Evolutionary conservation across 768 basidiomycete genomes (phyloP).

Genomic region (Mrakia gelida): DNA sequence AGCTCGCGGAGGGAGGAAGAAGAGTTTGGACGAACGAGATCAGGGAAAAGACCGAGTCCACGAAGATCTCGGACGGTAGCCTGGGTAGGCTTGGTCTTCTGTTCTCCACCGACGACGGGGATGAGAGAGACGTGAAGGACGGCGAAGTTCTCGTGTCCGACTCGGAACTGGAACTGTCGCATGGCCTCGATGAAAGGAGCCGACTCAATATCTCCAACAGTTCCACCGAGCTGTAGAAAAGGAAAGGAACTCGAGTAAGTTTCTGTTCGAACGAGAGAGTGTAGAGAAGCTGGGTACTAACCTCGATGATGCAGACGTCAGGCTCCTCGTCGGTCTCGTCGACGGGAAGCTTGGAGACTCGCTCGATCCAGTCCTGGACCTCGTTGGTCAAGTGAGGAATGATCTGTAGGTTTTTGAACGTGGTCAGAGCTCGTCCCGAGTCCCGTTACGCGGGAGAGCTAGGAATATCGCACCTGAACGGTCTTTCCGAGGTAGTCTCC

Average conservation of each 20-base stretch:
- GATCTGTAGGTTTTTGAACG: constrained; percentile 52
- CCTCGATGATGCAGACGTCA: constrained; percentile 97
- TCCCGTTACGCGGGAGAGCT: not conserved
- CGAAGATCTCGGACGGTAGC: constrained; percentile 90
- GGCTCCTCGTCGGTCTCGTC: constrained; percentile 90
- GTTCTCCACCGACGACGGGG: constrained; percentile 98
- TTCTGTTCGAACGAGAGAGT: not conserved
- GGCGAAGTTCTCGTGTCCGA: constrained; percentile 93
- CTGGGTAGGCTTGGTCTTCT: constrained; percentile 98
- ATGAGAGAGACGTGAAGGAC: constrained; percentile 95
- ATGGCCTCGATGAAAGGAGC: constrained; percentile 98
- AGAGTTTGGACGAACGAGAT: constrained; percentile 59
- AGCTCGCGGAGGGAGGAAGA: not conserved
- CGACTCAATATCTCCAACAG: constrained; percentile 97
- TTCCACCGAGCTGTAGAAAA: constrained; percentile 80
- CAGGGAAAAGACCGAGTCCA: constrained; percentile 86
- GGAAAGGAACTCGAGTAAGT: not conserved
- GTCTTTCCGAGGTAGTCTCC: constrained; percentile 88
- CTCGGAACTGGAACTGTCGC: constrained; percentile 99
- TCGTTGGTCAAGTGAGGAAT: constrained; percentile 95
- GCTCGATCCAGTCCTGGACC: constrained; percentile 97
- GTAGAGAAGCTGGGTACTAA: constrained; percentile 43
- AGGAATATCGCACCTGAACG: constrained; percentile 55
- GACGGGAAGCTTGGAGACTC: constrained; percentile 87
- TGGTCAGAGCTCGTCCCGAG: not conserved